Conservation (phyloP, 148 eudicot species). For the Rhododendron simsii region DNA sequence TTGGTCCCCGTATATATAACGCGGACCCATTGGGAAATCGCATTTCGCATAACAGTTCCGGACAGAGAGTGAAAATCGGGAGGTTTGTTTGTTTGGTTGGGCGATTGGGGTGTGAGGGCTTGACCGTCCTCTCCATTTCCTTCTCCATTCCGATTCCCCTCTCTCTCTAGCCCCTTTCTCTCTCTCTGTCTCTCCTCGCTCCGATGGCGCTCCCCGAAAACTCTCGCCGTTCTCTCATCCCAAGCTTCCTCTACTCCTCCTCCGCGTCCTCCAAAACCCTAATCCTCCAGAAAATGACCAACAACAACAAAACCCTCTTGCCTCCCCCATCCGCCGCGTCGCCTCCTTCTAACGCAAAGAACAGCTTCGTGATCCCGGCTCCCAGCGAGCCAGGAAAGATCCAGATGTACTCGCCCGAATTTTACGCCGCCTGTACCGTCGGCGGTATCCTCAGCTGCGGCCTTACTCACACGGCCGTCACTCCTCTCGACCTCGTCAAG, state of each 20-base stretch:
- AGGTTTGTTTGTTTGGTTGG: not conserved
- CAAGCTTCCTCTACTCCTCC: slow-evolving; percentile 30
- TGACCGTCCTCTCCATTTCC: not conserved
- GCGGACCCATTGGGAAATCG: not conserved
- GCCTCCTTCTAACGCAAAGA: not conserved
- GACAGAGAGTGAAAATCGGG: not conserved
- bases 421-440: not conserved
- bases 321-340: not conserved
- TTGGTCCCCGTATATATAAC: not conserved
- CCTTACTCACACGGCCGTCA: slow-evolving; percentile 2
- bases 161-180: not conserved
- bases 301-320: not conserved
- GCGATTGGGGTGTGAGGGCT: not conserved
- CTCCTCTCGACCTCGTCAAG: slow-evolving; percentile 4
- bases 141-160: not conserved
- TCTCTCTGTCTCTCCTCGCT: not conserved
- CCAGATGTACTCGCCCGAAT: not conserved
- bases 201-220: slow-evolving; percentile 15
- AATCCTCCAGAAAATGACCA: not conserved
- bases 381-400: not conserved
- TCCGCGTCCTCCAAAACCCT: not conserved
- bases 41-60: not conserved
- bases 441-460: not conserved
- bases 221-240: slow-evolving; percentile 23
- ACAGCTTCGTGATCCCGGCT: not conserved